phyloP scores from a whole-genome alignment of 2,329 filamentous ascomycete genomes.

The Cryphonectria japonica region DNA sequence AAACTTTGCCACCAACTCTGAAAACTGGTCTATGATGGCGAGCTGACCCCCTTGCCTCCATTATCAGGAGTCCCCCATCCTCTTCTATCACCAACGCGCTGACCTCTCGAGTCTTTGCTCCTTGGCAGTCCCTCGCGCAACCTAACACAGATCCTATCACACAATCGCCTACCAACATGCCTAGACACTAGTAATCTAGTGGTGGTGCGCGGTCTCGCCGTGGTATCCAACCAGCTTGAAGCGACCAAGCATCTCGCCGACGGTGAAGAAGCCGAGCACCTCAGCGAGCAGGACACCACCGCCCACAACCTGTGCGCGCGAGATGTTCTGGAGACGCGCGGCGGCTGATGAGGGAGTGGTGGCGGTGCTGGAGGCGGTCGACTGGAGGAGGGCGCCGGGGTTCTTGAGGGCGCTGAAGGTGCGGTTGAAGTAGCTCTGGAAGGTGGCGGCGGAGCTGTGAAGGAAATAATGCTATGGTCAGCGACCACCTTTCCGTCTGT shows the following conservation, averaged over 20 bases:
- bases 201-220: conserved; percentile 64
- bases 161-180: not conserved
- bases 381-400: conserved; percentile 63
- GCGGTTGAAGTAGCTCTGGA: conserved; percentile 86
- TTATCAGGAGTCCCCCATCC: not conserved
- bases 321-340: conserved; percentile 67
- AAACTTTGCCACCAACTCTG: not conserved
- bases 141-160: not conserved
- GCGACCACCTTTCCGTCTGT: not conserved
- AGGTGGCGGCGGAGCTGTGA: conserved; percentile 72
- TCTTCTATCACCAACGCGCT: not conserved
- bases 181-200: conserved; percentile 46
- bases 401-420: conserved; percentile 72
- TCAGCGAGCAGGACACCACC: conserved; percentile 83
- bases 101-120: not conserved
- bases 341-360: conserved; percentile 45
- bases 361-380: conserved; percentile 58
- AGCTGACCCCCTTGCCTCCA: not conserved
- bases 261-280: conserved; percentile 93
- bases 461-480: not conserved
- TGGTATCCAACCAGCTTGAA: conserved; percentile 95
- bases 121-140: not conserved
- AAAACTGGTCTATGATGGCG: not conserved
- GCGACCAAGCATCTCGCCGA: conserved; percentile 95
- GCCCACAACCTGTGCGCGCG: conserved; percentile 69